Conservation (phyloP, 192 early-diverging fungal genomes). For the Coemansia sp. region DNA sequence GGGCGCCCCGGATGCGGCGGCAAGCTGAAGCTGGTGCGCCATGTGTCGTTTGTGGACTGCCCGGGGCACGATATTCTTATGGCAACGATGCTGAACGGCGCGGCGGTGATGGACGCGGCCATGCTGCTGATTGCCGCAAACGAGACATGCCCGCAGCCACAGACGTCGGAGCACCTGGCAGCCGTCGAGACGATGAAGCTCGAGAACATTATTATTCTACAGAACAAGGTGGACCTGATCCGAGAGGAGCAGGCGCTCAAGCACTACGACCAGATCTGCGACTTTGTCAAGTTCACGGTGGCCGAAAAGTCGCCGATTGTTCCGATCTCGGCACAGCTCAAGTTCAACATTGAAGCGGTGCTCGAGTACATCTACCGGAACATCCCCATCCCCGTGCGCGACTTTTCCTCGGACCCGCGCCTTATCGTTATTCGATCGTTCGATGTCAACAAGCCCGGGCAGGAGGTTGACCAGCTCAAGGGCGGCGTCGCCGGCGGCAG, state of each 20-base stretch:
- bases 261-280: conserved; percentile 85
- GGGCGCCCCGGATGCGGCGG: conserved; percentile 81
- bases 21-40: conserved; percentile 79
- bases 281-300: conserved; percentile 91
- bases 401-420: conserved; percentile 85
- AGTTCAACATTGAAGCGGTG: conserved; percentile 97
- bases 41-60: conserved; percentile 98
- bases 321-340: conserved; percentile 96
- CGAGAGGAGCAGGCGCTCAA: conserved; percentile 86
- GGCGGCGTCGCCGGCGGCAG: conserved; percentile 98
- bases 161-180: conserved; percentile 97
- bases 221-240: conserved; percentile 98
- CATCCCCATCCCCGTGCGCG: conserved; percentile 90
- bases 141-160: conserved; percentile 97
- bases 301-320: conserved; percentile 94
- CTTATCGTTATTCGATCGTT: conserved; percentile 98
- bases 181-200: conserved; percentile 99
- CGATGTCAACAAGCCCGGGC: conserved; percentile 98
- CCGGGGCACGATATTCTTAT: conserved; percentile 99
- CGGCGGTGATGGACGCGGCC: conserved; percentile 98
- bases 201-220: conserved; percentile 91
- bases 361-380: conserved; percentile 96
- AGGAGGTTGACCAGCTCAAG: conserved; percentile 83
- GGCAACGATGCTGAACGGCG: conserved; percentile 99
- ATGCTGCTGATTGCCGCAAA: conserved; percentile 96